A percentile compares a stretch with the other conserved stretches of the same genome.
phyloP scores from a whole-genome alignment of 2,329 filamentous ascomycete species.

The Neopestalotiopsis rosae region DNA sequence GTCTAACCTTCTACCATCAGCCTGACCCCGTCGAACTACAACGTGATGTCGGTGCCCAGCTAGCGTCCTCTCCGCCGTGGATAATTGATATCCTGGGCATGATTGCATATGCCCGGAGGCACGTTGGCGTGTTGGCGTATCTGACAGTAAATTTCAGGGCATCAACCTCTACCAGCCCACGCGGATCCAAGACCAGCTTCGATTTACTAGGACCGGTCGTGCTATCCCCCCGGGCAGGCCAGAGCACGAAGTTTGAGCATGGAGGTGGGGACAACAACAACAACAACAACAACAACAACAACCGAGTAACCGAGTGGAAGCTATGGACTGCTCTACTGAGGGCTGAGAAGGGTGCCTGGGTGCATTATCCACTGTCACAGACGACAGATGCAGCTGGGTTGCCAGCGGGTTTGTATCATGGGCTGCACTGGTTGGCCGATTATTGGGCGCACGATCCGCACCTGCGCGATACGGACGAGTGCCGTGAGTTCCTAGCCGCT shows the following conservation, averaged over 20 bases:
- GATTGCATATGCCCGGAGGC: neutral
- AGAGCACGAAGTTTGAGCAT: neutral
- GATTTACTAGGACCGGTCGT: neutral
- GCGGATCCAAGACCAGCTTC: neutral
- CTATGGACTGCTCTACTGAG: neutral
- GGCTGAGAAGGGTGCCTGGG: neutral
- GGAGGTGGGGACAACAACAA: too few relatives aligned
- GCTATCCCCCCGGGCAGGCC: neutral
- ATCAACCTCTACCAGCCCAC: neutral
- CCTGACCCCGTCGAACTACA: neutral
- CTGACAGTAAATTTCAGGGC: neutral
- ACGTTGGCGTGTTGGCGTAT: neutral
- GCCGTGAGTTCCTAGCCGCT: too few relatives aligned
- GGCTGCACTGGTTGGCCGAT: too few relatives aligned
- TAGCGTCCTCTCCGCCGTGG: neutral
- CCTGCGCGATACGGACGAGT: too few relatives aligned
- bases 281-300: neutral
- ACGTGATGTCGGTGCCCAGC: neutral
- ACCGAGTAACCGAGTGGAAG: neutral
- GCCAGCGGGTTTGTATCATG: too few relatives aligned
- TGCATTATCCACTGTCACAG: neutral
- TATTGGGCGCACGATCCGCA: too few relatives aligned
- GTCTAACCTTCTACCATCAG: neutral
- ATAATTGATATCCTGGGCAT: neutral
- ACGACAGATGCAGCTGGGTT: too few relatives aligned